phyloP scores from a whole-genome alignment of 805 yeast genomes.

The Suhomyces canberraensis region DNA sequence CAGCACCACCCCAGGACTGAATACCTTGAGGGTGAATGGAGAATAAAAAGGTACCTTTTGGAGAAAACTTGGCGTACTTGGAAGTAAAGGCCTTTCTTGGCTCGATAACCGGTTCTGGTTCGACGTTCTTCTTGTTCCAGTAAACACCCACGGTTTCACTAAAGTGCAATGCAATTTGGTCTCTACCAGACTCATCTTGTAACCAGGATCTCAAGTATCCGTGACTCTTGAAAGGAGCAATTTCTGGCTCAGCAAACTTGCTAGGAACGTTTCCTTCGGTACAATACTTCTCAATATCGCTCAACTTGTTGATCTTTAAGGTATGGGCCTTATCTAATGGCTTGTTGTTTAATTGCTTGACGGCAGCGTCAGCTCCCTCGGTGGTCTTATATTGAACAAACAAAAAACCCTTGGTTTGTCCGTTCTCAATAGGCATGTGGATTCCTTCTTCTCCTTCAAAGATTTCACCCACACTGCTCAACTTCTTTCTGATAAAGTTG shows the following conservation, averaged over 20 bases:
- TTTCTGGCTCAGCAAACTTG: constrained; percentile 65
- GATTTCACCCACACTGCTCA: constrained; percentile 74
- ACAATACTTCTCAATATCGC: constrained; percentile 79
- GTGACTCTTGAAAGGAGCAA: constrained; percentile 69
- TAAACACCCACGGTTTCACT: constrained; percentile 78
- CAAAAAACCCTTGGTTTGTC: constrained; percentile 79
- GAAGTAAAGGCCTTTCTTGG: constrained; percentile 85
- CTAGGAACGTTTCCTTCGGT: constrained; percentile 57
- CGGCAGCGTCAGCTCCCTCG: constrained; percentile 71
- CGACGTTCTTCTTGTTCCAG: constrained; percentile 76
- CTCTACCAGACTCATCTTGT: constrained; percentile 83
- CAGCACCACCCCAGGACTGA: constrained; percentile 92
- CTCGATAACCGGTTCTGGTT: constrained; percentile 73
- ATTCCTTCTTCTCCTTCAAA: constrained; percentile 58
- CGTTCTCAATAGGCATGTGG: constrained; percentile 75
- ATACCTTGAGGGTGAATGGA: constrained; percentile 93
- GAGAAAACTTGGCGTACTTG: constrained; percentile 85
- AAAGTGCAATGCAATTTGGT: constrained; percentile 79
- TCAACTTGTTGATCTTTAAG: constrained; percentile 74
- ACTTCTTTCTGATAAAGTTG: constrained; percentile 80
- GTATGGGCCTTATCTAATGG: constrained; percentile 93
- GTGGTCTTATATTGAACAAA: constrained; percentile 77
- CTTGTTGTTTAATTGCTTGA: constrained; percentile 78
- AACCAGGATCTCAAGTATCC: constrained; percentile 90
- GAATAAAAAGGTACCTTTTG: constrained; percentile 84